Evolutionary conservation across 2,329 filamentous ascomycete species (phyloP), one percentile per base, ranked within the genome.

Genomic region (Lasiodiplodia theobromae): DNA sequence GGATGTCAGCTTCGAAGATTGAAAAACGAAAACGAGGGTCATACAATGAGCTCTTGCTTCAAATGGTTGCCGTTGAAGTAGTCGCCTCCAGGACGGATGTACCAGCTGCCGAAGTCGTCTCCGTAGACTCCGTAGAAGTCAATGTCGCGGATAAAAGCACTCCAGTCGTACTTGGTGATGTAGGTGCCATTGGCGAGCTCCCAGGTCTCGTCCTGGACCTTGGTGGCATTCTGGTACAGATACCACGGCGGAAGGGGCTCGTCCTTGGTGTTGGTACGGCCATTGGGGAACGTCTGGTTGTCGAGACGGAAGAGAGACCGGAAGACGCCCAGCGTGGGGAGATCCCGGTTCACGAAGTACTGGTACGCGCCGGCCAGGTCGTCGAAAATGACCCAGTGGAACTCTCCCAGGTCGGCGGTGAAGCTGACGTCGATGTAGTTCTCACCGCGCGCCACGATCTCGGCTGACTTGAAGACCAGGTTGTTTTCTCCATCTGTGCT

Each of bases 121-220:
- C 85, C 84, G 69, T 86, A 86, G 0, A 86, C 81, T 16, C 85
- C 85, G 64, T 84, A 83, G 68, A 79, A 85, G n/a, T 81, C 79
- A 53, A 81, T 77, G 1, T 80, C 76, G 2, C 79, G 72, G 11
- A 83, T 73, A 65, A 80, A 81, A 7, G 74, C 76, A 18, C 79
- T 80, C 74, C 82, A 83, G 67, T 84, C 80, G 69, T 87, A 86
- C 75, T 88, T 87, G 2, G 83, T 86, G 69, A 87, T 79, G 69
- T 84, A 86, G 0, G 77, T 78, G 0, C 84, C 84, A 58, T 85
- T 82, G 0, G 77, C 77, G 28, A 77, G 80, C 63, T 82, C 77
- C 83, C 84, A 86, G 1, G 85, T 86, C 76, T 86, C 84, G 74
- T 86, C 85, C 71, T 86, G 84, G 7, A 86, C 82, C 53, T 85